Base-by-base conservation (phyloP, 306 rosid genomes). In the Vigna radiata region DNA sequence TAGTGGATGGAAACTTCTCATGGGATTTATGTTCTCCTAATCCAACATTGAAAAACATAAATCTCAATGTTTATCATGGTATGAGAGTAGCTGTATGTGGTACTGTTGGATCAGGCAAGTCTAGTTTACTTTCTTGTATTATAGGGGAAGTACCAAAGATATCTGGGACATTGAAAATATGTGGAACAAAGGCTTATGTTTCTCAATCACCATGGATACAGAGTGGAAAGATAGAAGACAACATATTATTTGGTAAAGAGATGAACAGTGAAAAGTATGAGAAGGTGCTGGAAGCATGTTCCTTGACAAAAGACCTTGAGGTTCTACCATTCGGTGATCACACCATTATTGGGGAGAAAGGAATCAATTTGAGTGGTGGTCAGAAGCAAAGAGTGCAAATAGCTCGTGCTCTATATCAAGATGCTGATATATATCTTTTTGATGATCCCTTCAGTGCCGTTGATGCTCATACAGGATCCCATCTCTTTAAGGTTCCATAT, bases 131-230 rank as follows among this genome's bases (percentile, higher is more conserved):
- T 65, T 91, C 96, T 27, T 90, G 90, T 60, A 83, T 91, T 13
- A 58, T 94, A 1, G 98, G 98, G 62, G 98, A 94, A 84, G 82
- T 94, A 18, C 90, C 96, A 8, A 91, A 88, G 86, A 29, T 85
- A 68, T 85, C 96, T 7, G 97, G 98, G 39, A 85, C 62, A 5
- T 8, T 94, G 58, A 89, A 76, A 83, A 78, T 89, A 56, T 90
- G 95, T 77, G 98, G 97, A 21, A 85, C 86, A 54, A 94, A 89
- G 88, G 98, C 98, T 47, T 91, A 85, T 58, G 96, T 91, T 43
- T 85, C 97, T 76, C 98, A 94, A 72, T 94, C 97, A 0, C 97
- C 97, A 18, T 93, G 97, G 97, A 93, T 93, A 78, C 97, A 90
- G 55, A 88, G 97, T 79, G 97, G 96, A 10, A 90, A 82, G 76